phyloP scores from a whole-genome alignment of 257 asterid species.

The Rubia yunnanensis region DNA sequence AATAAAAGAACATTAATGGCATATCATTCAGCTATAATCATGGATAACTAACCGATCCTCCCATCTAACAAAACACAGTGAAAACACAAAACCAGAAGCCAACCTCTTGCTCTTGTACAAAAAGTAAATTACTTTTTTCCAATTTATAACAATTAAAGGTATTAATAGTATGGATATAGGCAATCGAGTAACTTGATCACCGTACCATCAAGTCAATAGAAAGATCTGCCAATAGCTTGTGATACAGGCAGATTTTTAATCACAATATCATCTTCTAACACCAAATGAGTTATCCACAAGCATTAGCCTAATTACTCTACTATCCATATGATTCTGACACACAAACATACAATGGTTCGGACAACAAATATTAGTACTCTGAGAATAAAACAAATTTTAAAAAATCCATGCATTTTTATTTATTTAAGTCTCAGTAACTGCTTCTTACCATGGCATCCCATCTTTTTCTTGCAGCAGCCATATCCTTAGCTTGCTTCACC shows the following conservation, averaged over 20 bases:
- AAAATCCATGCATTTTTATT: not conserved
- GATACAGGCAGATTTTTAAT: not conserved
- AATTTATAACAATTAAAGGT: not conserved
- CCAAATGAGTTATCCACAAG: not conserved
- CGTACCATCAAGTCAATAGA: not conserved
- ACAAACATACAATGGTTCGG: not conserved
- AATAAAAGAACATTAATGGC: not conserved
- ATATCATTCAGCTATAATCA: not conserved
- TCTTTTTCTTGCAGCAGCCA: constrained; percentile 98
- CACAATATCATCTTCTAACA: not conserved
- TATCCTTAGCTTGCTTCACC: constrained; percentile 84
- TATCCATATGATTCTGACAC: not conserved
- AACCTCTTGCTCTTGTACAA: not conserved
- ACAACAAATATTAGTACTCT: not conserved
- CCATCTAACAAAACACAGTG: not conserved
- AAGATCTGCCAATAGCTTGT: not conserved
- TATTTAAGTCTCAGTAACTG: not conserved
- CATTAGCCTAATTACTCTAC: not conserved
- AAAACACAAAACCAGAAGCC: not conserved
- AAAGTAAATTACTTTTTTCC: not conserved
- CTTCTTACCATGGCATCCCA: constrained; percentile 84
- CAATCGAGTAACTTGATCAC: not conserved
- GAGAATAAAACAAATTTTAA: not conserved
- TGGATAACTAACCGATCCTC: not conserved
- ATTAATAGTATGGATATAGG: not conserved